Evolutionary conservation across 306 rosid genomes (phyloP).

Genomic region (Cyamopsis tetragonoloba): DNA sequence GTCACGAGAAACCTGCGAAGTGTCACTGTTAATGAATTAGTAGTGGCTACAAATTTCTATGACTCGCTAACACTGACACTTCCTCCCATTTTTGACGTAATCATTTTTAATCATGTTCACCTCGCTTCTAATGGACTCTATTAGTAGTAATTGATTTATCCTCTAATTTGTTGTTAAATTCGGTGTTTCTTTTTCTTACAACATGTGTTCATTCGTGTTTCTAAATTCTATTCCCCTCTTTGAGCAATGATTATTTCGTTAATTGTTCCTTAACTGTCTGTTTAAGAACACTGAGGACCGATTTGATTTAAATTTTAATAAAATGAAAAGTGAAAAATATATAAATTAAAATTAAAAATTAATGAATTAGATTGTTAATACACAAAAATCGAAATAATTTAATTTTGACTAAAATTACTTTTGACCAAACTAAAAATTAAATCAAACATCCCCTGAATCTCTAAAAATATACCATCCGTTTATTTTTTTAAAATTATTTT

Average conservation of each 20-base stretch:
- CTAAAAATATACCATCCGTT: too few relatives aligned
- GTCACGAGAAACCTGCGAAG: constrained; percentile 26
- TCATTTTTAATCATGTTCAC: neutral
- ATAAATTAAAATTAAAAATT: too few relatives aligned
- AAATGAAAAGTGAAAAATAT: too few relatives aligned
- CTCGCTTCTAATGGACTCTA: neutral
- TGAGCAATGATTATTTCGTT: neutral
- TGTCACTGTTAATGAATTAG: neutral
- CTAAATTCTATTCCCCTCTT: too few relatives aligned
- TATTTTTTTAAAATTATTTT: too few relatives aligned
- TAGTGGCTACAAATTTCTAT: constrained; percentile 12
- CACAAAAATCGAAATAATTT: too few relatives aligned
- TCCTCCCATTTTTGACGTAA: neutral
- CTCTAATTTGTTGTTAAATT: neutral
- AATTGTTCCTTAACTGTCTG: neutral
- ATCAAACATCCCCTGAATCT: too few relatives aligned
- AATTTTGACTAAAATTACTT: too few relatives aligned
- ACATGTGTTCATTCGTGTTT: neutral
- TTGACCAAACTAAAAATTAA: too few relatives aligned
- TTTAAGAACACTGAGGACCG: too few relatives aligned
- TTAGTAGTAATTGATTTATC: neutral
- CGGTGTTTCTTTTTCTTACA: neutral
- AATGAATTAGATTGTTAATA: too few relatives aligned
- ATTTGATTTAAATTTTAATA: too few relatives aligned
- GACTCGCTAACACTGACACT: neutral